Evolutionary conservation across 495 filamentous ascomycete genomes (phyloP).

Genomic region (Beverwykella pulmonaria): DNA sequence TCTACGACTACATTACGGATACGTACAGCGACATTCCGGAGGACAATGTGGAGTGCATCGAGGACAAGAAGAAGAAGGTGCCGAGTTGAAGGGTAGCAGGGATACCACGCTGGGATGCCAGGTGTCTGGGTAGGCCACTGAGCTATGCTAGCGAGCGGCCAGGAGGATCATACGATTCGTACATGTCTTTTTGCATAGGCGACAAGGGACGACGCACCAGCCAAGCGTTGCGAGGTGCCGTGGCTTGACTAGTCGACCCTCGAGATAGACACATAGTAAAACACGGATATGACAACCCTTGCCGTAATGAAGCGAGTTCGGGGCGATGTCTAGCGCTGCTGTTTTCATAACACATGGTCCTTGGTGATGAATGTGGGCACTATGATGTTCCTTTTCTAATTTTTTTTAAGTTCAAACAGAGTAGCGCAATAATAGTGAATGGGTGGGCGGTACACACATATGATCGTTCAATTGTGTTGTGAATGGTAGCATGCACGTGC

Average conservation of each 20-base stretch:
- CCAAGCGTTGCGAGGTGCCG: background rate
- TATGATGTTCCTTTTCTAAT: too few relatives aligned
- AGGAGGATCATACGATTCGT: background rate
- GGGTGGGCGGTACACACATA: too few relatives aligned
- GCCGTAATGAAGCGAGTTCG: background rate
- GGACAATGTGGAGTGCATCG: slow-evolving; percentile 90
- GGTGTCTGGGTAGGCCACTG: background rate
- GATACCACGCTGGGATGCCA: background rate
- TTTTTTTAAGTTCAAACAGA: too few relatives aligned
- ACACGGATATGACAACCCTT: background rate
- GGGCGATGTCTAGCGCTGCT: background rate
- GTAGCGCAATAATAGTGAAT: too few relatives aligned
- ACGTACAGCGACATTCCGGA: slow-evolving; percentile 82
- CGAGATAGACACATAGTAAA: background rate
- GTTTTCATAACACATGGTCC: background rate
- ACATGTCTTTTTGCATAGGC: background rate
- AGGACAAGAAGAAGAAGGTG: slow-evolving; percentile 89
- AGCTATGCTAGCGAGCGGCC: background rate
- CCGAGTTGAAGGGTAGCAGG: slow-evolving; percentile 21
- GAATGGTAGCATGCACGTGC: too few relatives aligned
- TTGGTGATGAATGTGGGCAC: too few relatives aligned
- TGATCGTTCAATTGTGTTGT: too few relatives aligned
- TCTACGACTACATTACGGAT: slow-evolving; percentile 86
- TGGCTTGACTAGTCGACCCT: background rate
- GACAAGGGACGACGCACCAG: background rate